These are phyloP conservation scores for Trichoderma simmonsii DNA, from an alignment of 2,329 filamentous ascomycete genomes.

Conservation along the genomic window DNA sequence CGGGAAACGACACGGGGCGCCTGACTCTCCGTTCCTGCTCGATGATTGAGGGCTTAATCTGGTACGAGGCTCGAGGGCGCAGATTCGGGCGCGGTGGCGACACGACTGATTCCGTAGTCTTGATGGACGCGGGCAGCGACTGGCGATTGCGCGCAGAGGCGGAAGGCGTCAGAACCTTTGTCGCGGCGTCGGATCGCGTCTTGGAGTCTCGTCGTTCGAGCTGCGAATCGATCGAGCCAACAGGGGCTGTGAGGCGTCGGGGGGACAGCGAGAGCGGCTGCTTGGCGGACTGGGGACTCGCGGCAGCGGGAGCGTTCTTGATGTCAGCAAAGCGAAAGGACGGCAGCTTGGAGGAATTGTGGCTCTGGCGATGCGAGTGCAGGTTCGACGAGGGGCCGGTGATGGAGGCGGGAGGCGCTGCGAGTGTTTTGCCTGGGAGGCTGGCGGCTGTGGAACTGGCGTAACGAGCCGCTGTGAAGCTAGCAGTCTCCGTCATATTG, in stretches of 20 bases:
- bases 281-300: conserved; percentile 25
- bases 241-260: conserved; percentile 17
- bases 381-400: conserved; percentile 23
- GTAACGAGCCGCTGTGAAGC: conserved; percentile 19
- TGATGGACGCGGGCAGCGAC: background rate
- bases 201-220: conserved; percentile 3
- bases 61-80: conserved; percentile 21
- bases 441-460: conserved; percentile 19
- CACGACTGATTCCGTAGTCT: background rate
- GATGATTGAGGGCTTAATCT: conserved; percentile 14
- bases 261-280: conserved; percentile 13
- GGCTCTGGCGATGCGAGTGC: conserved; percentile 50
- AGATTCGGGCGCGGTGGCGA: conserved; percentile 17
- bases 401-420: conserved; percentile 19
- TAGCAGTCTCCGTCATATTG: conserved; percentile 21
- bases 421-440: conserved; percentile 15
- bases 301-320: conserved; percentile 29
- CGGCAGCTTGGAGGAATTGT: conserved; percentile 55
- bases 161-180: background rate
- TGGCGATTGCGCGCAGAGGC: conserved; percentile 13
- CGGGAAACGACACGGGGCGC: conserved; percentile 20
- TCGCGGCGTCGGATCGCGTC: background rate
- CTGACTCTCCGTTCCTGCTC: conserved; percentile 9
- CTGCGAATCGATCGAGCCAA: conserved; percentile 13
- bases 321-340: conserved; percentile 54